These are phyloP conservation scores for Trichoderma aggressivum DNA, from an alignment of 2,329 filamentous ascomycete species.

Conservation along the genomic window DNA sequence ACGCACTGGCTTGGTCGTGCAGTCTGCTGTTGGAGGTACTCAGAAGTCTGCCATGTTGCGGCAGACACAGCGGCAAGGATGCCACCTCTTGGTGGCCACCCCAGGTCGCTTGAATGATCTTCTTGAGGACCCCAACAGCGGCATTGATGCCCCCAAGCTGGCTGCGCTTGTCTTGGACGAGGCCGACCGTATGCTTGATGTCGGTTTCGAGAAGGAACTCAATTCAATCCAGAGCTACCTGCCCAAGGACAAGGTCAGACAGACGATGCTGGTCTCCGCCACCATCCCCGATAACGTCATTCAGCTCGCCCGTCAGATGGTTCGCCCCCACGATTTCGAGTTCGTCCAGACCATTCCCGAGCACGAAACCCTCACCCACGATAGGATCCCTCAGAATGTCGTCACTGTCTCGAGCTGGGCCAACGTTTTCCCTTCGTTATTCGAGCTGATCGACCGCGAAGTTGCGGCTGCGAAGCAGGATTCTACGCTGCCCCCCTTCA, in stretches of 20 bases:
- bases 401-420: constrained; percentile 66
- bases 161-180: constrained; percentile 94
- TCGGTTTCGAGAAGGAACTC: constrained; percentile 72
- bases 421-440: constrained; percentile 71
- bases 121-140: constrained; percentile 60
- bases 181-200: constrained; percentile 97
- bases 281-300: constrained; percentile 86
- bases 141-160: constrained; percentile 73
- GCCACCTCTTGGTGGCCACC: constrained; percentile 86
- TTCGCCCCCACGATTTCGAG: constrained; percentile 76
- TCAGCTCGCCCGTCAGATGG: constrained; percentile 69
- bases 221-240: constrained; percentile 58
- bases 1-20: constrained; percentile 63
- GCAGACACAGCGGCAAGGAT: constrained; percentile 69
- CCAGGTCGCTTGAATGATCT: constrained; percentile 85
- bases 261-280: constrained; percentile 93
- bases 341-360: constrained; percentile 85
- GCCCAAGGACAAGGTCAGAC: constrained; percentile 61
- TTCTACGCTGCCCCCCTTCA: constrained; percentile 63
- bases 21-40: constrained; percentile 88
- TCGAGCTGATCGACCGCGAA: constrained; percentile 70
- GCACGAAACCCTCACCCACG: constrained; percentile 81
- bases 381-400: constrained; percentile 75
- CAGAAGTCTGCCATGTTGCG: constrained; percentile 67
- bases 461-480: constrained; percentile 42